phyloP scores from a whole-genome alignment of 345 rosid species.

The Citrus sp. region DNA sequence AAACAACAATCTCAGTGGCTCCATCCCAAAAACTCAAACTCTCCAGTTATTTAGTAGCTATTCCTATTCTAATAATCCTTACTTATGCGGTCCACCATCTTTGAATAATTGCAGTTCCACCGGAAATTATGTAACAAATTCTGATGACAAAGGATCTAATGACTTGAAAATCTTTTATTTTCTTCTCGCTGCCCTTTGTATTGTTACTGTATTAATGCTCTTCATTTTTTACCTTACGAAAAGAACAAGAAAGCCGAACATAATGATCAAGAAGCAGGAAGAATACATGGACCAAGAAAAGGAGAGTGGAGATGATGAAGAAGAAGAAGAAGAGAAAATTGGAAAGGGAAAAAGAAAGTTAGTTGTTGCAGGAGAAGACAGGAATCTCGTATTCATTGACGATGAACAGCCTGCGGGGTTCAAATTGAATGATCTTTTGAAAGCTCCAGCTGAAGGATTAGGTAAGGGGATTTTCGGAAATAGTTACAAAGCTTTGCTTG shows the following conservation, averaged over 20 bases:
- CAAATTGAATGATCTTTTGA: conserved; percentile 37
- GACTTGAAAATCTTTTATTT: conserved; percentile 14
- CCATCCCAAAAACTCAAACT: conserved; percentile 28
- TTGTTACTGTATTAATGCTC: conserved; percentile 34
- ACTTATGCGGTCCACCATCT: conserved; percentile 30
- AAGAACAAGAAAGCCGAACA: conserved; percentile 18
- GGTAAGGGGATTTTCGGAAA: conserved; percentile 50
- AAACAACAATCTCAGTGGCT: conserved; percentile 38
- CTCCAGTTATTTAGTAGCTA: conserved; percentile 25
- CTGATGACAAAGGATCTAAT: neutral
- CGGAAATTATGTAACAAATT: neutral
- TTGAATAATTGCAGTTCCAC: conserved; percentile 4
- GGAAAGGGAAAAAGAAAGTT: neutral
- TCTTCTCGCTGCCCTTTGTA: conserved; percentile 28
- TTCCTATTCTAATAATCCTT: conserved; percentile 23
- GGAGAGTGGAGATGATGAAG: neutral
- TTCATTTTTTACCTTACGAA: conserved; percentile 31
- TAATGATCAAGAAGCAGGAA: conserved; percentile 10
- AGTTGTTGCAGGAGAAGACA: conserved; percentile 11
- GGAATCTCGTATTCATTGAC: conserved; percentile 33
- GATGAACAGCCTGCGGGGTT: conserved; percentile 25
- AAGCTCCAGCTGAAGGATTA: conserved; percentile 51
- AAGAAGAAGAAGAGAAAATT: neutral
- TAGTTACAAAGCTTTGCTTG: conserved; percentile 40
- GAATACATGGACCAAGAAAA: neutral